Evolutionary conservation across 1,284 basidiomycete genomes (phyloP), one percentile per base, ranked within the genome.

Genomic region (Amylostereum areolatum): DNA sequence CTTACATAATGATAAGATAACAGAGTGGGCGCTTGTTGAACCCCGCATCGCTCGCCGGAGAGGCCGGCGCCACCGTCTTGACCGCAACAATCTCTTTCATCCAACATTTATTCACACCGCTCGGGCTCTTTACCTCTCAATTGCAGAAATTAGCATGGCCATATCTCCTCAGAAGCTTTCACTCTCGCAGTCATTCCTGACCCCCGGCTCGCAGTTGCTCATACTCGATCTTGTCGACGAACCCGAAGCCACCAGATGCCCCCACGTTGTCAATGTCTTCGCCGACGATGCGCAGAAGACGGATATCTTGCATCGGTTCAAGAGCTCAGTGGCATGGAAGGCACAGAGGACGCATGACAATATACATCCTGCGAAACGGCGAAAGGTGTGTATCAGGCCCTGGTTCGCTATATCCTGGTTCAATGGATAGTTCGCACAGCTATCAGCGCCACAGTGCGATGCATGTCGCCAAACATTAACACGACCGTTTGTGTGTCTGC

Each of bases 401-500:
- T 29, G 18, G 27, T 43, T 12, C 30, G 24, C 8, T 9, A 30
- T 8, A 45, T 28, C 10, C 8, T 43, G 9, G 28, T 8, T 4
- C n/a, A 6, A 30, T 34, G 25, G 51, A 37, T 31, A 41, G 18
- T 32, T 24, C 29, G 36, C 11, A 0, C 39, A 73, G 73, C 55
- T 72, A 24, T 55, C 71, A 0, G 59, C 70, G 27, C 88, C 89
- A 7, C 66, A 73, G 5, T 93, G 91, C 61, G 75, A 75, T 8
- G 74, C 72, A 6, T 94, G 91, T 60, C 63, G 70, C 4, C 51
- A 74, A 0, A 60, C 80, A 0, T 69, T 91, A 24, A 68, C 80
- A 3, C 72, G 88, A n/a, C 89, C 90, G 1, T 85, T 87, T 63
- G 81, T 81, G 6, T 94, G 91, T 58, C 68, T 93, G 8, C 78